Percentiles rank a stretch among this genome's conserved stretches.
phyloP scores from a whole-genome alignment of 768 basidiomycete genomes.

The Asterophora parasitica region DNA sequence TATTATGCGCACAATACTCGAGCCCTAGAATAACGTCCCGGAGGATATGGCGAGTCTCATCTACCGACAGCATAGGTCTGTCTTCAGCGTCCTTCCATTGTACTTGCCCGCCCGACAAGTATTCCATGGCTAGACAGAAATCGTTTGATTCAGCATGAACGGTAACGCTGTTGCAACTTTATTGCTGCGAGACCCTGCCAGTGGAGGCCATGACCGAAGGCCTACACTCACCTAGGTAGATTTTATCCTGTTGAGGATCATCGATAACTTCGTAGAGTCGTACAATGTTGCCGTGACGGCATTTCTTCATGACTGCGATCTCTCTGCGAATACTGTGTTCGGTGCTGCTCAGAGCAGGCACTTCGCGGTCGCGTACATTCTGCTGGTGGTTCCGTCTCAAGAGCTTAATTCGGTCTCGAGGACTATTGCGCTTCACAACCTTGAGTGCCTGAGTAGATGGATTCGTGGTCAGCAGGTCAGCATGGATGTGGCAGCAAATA shows the following conservation, averaged over 20 bases:
- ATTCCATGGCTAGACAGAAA: constrained; percentile 77
- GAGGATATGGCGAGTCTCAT: constrained; percentile 82
- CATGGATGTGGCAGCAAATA: neutral
- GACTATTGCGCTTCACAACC: constrained; percentile 58
- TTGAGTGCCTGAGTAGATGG: constrained; percentile 56
- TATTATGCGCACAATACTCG: constrained; percentile 75
- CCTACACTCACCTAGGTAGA: constrained; percentile 79
- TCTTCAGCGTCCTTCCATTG: constrained; percentile 71
- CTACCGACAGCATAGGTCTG: constrained; percentile 71
- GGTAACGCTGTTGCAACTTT: neutral
- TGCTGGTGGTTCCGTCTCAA: constrained; percentile 39
- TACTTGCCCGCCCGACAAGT: constrained; percentile 91
- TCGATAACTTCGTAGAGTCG: constrained; percentile 86
- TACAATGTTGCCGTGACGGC: constrained; percentile 74
- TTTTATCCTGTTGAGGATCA: constrained; percentile 72
- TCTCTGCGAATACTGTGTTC: constrained; percentile 79
- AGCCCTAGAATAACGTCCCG: constrained; percentile 92
- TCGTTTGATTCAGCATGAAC: neutral
- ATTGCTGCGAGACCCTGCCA: constrained; percentile 47
- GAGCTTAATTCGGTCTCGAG: constrained; percentile 58
- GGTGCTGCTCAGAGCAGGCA: constrained; percentile 45
- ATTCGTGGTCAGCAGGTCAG: neutral
- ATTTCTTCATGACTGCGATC: constrained; percentile 90
- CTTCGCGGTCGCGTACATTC: constrained; percentile 14
- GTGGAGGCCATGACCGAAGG: constrained; percentile 34